Evolutionary conservation across 148 eudicot species (phyloP), one percentile per base, ranked within the genome.

Genomic region (Vaccinium vitisidaea): DNA sequence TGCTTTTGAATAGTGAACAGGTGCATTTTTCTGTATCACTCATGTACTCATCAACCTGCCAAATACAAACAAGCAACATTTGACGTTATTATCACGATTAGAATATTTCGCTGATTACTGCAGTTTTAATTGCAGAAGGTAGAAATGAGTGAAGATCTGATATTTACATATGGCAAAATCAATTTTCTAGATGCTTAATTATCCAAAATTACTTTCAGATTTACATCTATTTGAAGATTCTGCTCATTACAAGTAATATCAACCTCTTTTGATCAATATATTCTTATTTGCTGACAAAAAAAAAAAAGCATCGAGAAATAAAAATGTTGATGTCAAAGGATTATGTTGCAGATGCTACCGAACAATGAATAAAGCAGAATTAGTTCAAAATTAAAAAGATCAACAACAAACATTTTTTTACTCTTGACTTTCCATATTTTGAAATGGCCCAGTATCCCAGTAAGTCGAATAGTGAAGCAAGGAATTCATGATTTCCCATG

Each of bases 1-100:
- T 19, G 98, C 94, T 88, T 92, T 94, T 80, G 98, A 89, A 79
- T 95, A 95, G 23, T 80, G 88, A n/a, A 83, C 74, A 36, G 88
- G 90, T 39, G 98, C 95, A 56, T 84, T 90, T 81, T 89, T 43
- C 95, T 63, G n/a, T n/a, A n/a, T n/a, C n/a, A n/a, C n/a, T n/a
- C n/a, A n/a, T n/a, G n/a, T n/a, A n/a, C n/a, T n/a, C n/a, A n/a
- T n/a, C n/a, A n/a, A n/a, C n/a, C n/a, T n/a, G n/a, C n/a, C n/a
- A n/a, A n/a, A n/a, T n/a, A n/a, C n/a, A n/a, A n/a, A n/a, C n/a
- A n/a, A n/a, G n/a, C 0, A 48, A 50, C 55, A 82, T 46, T 63
- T 43, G 48, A 56, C 36, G 53, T 59, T 21, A 59, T 14, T 50
- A 50, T 14, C 18, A 11, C 21, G 1, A 59, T 77, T 4, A 25